Percentiles rank a stretch among this genome's conserved stretches.
Evolutionary conservation across 805 yeast genomes (phyloP).

Genomic region (Teunomyces barrocoloradensis): DNA sequence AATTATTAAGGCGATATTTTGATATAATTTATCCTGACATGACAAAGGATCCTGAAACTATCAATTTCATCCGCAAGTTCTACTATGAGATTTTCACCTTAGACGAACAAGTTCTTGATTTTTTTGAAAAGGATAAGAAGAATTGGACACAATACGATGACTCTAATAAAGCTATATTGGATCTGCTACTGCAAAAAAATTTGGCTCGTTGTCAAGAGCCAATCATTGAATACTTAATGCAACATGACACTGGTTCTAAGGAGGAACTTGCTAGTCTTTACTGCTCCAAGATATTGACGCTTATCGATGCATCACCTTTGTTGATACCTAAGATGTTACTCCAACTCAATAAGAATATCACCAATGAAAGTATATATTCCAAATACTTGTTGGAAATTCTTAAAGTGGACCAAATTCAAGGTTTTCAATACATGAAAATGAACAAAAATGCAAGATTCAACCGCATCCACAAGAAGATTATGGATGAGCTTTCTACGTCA

Average conservation of each 20-base stretch:
- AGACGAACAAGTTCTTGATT: neutral
- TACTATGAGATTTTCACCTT: neutral
- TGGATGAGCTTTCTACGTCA: constrained; percentile 26
- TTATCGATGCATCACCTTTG: neutral
- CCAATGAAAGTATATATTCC: constrained; percentile 25
- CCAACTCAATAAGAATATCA: constrained; percentile 14
- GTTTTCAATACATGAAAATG: constrained; percentile 30
- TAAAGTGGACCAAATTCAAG: constrained; percentile 24
- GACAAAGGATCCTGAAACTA: neutral
- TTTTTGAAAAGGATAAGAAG: constrained; percentile 6
- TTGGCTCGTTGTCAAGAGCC: neutral
- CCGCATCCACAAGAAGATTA: constrained; percentile 27
- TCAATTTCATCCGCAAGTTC: neutral
- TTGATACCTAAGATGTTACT: constrained; percentile 1
- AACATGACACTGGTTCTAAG: neutral
- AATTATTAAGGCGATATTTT: constrained; percentile 7
- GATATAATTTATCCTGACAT: constrained; percentile 8
- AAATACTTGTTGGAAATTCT: constrained; percentile 31
- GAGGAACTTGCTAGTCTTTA: neutral
- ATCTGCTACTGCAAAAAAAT: neutral
- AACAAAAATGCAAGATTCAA: constrained; percentile 24
- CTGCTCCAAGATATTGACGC: neutral
- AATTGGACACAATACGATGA: constrained; percentile 9
- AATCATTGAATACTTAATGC: neutral
- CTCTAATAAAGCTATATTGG: constrained; percentile 6